Evolutionary conservation across 2,329 filamentous ascomycete genomes (phyloP).

Genomic region (Pseudocercospora musae): DNA sequence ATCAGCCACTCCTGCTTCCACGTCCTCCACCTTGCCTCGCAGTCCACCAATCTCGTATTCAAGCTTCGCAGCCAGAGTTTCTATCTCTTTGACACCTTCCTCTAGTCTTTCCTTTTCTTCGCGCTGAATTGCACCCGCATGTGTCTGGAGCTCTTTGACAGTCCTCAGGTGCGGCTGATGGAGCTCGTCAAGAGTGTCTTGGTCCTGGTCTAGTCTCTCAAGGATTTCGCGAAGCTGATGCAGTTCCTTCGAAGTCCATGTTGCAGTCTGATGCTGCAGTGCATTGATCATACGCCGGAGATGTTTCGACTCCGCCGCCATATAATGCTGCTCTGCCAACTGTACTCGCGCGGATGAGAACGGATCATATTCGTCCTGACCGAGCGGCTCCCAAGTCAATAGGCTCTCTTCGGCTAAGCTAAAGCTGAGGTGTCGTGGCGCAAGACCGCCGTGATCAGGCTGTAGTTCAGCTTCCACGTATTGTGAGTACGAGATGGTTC

Average conservation of each 20-base stretch:
- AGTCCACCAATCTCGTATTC: slow-evolving; percentile 87
- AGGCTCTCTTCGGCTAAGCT: slow-evolving; percentile 72
- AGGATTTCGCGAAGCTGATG: slow-evolving; percentile 53
- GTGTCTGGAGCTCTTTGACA: slow-evolving; percentile 65
- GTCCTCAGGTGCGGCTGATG: slow-evolving; percentile 69
- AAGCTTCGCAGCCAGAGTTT: slow-evolving; percentile 75
- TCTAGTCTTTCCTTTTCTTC: slow-evolving; percentile 66
- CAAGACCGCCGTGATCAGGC: slow-evolving; percentile 52
- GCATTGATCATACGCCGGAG: slow-evolving; percentile 54
- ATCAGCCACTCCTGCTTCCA: slow-evolving; percentile 75
- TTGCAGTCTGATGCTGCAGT: slow-evolving; percentile 36
- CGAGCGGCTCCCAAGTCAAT: slow-evolving; percentile 54
- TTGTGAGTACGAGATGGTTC: slow-evolving; percentile 53
- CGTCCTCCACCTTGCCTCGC: slow-evolving; percentile 76
- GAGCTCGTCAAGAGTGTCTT: slow-evolving; percentile 62
- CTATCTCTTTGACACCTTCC: slow-evolving; percentile 73
- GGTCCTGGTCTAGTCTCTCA: slow-evolving; percentile 58
- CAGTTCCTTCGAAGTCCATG: slow-evolving; percentile 62
- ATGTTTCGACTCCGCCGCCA: slow-evolving; percentile 54
- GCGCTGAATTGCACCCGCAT: slow-evolving; percentile 65
- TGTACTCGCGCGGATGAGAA: slow-evolving; percentile 23
- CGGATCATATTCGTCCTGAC: slow-evolving; percentile 36
- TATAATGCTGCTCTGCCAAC: slow-evolving; percentile 29
- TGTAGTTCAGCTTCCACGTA: slow-evolving; percentile 21
- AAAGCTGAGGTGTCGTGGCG: slow-evolving; percentile 72